Evolutionary conservation across 2,329 filamentous ascomycete genomes (phyloP).

Genomic region (Phialophora verrucosa): DNA sequence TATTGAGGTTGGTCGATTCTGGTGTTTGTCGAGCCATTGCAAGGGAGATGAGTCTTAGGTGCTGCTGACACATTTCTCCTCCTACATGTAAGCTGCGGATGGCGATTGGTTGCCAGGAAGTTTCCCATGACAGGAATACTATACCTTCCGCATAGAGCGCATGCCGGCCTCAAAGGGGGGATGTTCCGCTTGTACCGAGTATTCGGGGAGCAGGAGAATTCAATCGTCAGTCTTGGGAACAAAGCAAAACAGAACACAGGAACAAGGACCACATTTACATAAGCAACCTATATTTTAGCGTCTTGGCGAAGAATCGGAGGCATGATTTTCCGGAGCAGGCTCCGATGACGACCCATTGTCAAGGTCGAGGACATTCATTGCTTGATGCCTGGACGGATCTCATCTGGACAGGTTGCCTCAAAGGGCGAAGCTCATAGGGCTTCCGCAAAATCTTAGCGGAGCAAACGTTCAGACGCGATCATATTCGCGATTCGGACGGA

Average conservation of each 20-base stretch:
- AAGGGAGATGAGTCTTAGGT: no score
- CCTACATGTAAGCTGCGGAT: no score
- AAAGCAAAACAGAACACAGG: background rate
- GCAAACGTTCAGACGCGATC: background rate
- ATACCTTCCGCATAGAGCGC: background rate
- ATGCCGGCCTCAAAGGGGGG: background rate
- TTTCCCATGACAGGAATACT: background rate
- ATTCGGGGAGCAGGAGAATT: background rate
- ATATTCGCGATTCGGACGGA: background rate
- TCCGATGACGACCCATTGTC: background rate
- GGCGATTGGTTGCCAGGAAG: background rate
- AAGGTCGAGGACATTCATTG: background rate
- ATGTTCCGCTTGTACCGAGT: background rate
- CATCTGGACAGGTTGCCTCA: background rate
- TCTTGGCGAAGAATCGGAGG: background rate
- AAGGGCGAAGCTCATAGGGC: background rate
- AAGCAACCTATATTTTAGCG: background rate
- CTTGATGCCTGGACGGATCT: background rate
- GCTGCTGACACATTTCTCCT: no score
- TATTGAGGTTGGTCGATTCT: no score
- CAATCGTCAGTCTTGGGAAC: background rate
- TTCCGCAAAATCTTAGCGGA: background rate
- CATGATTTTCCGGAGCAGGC: background rate
- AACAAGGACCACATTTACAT: background rate
- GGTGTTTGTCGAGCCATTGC: no score